Conservation (phyloP, 2,329 filamentous ascomycete species). For the Alternaria sp. region DNA sequence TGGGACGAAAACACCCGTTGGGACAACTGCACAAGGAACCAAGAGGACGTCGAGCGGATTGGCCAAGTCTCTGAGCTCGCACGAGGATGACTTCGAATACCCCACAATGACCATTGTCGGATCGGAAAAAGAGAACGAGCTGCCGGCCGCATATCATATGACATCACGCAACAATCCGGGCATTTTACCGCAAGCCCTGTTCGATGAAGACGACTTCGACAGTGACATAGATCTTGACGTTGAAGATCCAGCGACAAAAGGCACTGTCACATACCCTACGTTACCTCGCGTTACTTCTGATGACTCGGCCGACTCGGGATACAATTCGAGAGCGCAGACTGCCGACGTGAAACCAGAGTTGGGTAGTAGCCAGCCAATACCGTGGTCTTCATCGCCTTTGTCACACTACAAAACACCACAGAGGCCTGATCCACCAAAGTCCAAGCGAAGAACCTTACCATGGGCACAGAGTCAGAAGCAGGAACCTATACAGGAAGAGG, state of each 20-base stretch:
- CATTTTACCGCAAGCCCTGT: constrained; percentile 49
- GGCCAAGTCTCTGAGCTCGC: constrained; percentile 52
- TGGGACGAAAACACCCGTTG: constrained; percentile 35
- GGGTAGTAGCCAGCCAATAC: constrained; percentile 65
- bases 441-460: constrained; percentile 62
- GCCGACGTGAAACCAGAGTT: constrained; percentile 25
- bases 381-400: constrained; percentile 76
- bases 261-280: constrained; percentile 53
- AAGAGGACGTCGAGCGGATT: constrained; percentile 59
- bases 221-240: constrained; percentile 81
- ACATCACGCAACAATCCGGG: constrained; percentile 22
- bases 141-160: constrained; percentile 24
- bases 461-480: constrained; percentile 56
- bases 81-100: constrained; percentile 46
- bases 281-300: constrained; percentile 36
- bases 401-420: constrained; percentile 52
- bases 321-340: constrained; percentile 36
- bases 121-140: constrained; percentile 37
- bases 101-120: constrained; percentile 36
- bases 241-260: constrained; percentile 64
- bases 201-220: constrained; percentile 85
- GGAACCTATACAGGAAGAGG: constrained; percentile 28
- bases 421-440: constrained; percentile 22
- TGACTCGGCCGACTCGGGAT: constrained; percentile 49
- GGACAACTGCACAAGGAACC: constrained; percentile 41